Evolutionary conservation across 345 rosid genomes (phyloP), one percentile per base, ranked within the genome.

Genomic region (Brassica napus): DNA sequence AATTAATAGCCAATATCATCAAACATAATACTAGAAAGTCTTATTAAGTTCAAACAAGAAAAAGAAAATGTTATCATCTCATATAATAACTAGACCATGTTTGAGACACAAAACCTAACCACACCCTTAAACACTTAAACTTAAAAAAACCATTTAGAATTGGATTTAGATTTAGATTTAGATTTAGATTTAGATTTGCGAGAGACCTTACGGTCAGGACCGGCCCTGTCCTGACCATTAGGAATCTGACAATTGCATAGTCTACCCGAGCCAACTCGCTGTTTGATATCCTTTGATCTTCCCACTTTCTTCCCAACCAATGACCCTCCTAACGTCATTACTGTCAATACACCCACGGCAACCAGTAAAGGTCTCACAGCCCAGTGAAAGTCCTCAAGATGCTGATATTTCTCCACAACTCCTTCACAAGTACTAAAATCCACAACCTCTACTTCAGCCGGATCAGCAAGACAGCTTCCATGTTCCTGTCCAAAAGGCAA

Each of bases 341-440:
- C 88, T 26, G 96, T 85, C 60, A 95, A 84, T 1, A 95, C 71
- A 65, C 96, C 90, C 65, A 89, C 65, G 0, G 92, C 92, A 71
- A 91, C 83, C 65, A 93, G 77, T 62, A 91, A 81, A 8, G 98
- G 99, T 80, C 98, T 93, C 55, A 93, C 93, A 16, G 88, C 88
- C 99, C 98, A 95, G 79, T 93, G 99, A 65, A 89, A 84, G 81
- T 95, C 97, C 86, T 95, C 98, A 1, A 95, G 90, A 84, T 95
- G 99, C 75, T 91, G 87, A 79, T 89, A 95, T 62, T 91, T 93
- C 63, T 86, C 77, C 63, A 87, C 82, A 14, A 91, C 74, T 32
- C 98, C 98, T 1, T 80, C 82, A 80, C 89, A 92, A 10, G 86
- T 80, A 54, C 69, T 58, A 60, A 95, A 95, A 44, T 87, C 82